Percentiles rank a stretch among this genome's conserved stretches.
These are phyloP conservation scores for Prosopis cineraria DNA, from an alignment of 306 rosid genomes.

Conservation along the genomic window DNA sequence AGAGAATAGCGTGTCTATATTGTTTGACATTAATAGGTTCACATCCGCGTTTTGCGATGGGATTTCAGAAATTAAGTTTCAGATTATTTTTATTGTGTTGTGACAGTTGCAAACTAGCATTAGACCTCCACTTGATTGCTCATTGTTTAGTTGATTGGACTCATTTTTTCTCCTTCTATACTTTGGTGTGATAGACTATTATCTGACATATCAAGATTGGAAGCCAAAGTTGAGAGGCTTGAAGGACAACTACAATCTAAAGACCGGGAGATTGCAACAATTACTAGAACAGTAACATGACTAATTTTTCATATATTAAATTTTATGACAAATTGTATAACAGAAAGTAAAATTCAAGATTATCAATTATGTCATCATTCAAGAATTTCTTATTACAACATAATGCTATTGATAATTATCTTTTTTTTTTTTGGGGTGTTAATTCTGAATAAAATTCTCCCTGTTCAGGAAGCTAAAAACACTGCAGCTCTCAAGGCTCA, in stretches of 20 bases:
- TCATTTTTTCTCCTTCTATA: neutral
- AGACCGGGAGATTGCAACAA: conserved; percentile 96
- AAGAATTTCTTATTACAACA: conserved; percentile 17
- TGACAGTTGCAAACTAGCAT: neutral
- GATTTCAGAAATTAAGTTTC: neutral
- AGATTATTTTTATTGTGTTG: neutral
- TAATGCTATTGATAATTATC: conserved; percentile 2
- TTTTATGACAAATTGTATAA: neutral
- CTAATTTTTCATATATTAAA: conserved; percentile 10
- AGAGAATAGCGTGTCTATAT: neutral
- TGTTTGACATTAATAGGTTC: neutral
- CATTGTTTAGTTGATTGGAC: neutral
- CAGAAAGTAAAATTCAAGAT: conserved; percentile 11
- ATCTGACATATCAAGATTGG: conserved; percentile 91
- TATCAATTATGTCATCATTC: conserved; percentile 7
- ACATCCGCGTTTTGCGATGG: neutral
- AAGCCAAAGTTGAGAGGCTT: conserved; percentile 94
- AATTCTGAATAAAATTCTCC: conserved; percentile 27
- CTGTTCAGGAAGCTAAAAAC: conserved; percentile 85
- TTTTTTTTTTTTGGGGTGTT: conserved; percentile 10
- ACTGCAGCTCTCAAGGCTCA: conserved; percentile 89
- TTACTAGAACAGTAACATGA: conserved; percentile 75
- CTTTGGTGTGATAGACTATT: conserved; percentile 49
- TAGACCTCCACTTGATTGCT: neutral
- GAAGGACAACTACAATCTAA: conserved; percentile 84